Evolutionary conservation across 2,329 filamentous ascomycete species (phyloP).

Genomic region (Ramularia endophylla): DNA sequence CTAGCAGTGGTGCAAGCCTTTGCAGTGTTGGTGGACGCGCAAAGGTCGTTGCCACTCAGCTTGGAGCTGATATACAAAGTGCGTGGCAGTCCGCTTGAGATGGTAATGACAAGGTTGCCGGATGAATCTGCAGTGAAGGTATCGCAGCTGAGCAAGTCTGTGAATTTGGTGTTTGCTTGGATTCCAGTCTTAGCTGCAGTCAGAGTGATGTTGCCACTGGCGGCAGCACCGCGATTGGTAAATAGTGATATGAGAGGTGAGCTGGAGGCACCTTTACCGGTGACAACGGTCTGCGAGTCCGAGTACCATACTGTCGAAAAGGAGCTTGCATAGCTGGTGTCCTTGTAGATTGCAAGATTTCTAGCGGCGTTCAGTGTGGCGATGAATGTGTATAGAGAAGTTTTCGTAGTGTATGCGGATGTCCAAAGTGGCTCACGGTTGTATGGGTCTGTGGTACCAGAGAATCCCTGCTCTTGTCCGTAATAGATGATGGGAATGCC

Average conservation of each 20-base stretch:
- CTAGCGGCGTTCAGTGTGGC: conserved; percentile 46
- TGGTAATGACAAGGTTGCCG: conserved; percentile 40
- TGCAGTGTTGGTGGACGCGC: no score
- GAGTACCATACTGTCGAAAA: no score
- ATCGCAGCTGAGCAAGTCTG: conserved; percentile 42
- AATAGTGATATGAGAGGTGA: conserved; percentile 12
- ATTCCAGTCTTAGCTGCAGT: conserved; percentile 9
- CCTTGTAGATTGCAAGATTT: conserved; percentile 35
- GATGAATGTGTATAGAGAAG: conserved; percentile 35
- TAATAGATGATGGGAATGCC: conserved; percentile 61
- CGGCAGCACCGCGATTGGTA: conserved; percentile 9
- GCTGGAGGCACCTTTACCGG: conserved; percentile 7
- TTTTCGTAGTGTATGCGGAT: conserved; percentile 33
- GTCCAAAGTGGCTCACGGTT: conserved; percentile 37
- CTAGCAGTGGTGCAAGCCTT: no score
- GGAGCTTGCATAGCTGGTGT: conserved; percentile 35
- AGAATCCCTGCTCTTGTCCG: conserved; percentile 56
- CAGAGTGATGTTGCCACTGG: conserved; percentile 6
- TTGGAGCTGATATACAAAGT: conserved; percentile 36
- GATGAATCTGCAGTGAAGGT: conserved; percentile 36
- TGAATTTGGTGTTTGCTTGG: conserved; percentile 11
- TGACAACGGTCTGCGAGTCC: conserved; percentile 15
- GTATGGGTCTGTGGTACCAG: conserved; percentile 24
- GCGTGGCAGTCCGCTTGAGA: conserved; percentile 39
- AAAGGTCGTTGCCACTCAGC: conserved; percentile 35